Base-by-base conservation (phyloP, 352 stramenopile species). In the Blastocystis sp. region DNA sequence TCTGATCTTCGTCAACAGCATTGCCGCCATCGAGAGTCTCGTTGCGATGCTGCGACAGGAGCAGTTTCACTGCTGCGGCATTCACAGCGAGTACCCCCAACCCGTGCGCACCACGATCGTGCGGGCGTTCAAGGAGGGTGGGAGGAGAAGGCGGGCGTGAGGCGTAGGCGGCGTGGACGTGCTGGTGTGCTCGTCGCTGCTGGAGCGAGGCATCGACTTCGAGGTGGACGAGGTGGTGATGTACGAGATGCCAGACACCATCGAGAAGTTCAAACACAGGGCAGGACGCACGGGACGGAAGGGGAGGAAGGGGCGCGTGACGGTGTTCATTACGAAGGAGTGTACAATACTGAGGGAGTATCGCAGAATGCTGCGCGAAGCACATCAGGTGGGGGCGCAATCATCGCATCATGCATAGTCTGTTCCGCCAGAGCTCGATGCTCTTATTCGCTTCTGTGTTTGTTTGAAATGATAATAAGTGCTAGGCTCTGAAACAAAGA, bases 41-140 rank as follows among this genome's bases (percentile, higher is more conserved):
- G 71, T 81, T 6, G 1, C 59, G 11, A 64, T 54, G 38, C 52
- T 81, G 1, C 71, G 57, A 1, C 71, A 65, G 63, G 71, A 81
- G 24, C 71, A 81, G 71, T 81, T 81, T 64, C 71, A 81, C 45
- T 59, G 43, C 52, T 81, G 71, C 63, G 71, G 71, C 19, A 81
- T 81, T 43, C 71, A 81, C 71, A 81, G 71, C 38, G 45, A 81
- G 34, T 81, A 81, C 40, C 71, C 71, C 11, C 71, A 81, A 21
- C 17, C n/a, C 14, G 17, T 81, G 1, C 45, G 71, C 2, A 24
- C 19, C 19, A 54, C 71, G 3, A 68, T 81, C 34, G 52, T 81
- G 52, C 40, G 71, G 14, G 71, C 71, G 4, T 81, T 81, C 40
- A 59, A n/a, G 38, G 71, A 81, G 42, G 71, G 64, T 74, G 64